Conservation (phyloP, 805 yeast species). For the Candida sithepensis region DNA sequence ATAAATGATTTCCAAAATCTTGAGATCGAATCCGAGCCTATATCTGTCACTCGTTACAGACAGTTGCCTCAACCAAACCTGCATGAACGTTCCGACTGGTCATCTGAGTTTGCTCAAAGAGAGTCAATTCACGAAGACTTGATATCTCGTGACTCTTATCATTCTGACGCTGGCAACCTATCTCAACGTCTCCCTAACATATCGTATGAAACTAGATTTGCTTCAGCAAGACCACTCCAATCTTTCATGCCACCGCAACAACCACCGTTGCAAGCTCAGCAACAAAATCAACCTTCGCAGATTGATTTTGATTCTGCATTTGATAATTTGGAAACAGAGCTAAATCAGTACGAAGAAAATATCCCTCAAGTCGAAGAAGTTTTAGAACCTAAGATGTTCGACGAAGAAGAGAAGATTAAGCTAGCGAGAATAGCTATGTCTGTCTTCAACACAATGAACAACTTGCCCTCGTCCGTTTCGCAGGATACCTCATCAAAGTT, state of each 20-base stretch:
- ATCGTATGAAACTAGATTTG: background rate
- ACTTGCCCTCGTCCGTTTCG: constrained; percentile 25
- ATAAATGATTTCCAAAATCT: constrained; percentile 20
- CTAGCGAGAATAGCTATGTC: constrained; percentile 39
- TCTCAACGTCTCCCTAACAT: background rate
- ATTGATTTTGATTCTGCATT: constrained; percentile 27
- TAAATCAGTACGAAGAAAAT: constrained; percentile 5
- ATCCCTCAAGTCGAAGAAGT: constrained; percentile 2
- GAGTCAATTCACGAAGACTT: constrained; percentile 6
- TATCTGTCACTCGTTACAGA: too few relatives aligned
- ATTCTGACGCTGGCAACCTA: background rate
- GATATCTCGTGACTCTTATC: constrained; percentile 10
- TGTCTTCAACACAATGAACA: constrained; percentile 37
- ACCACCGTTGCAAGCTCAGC: constrained; percentile 3
- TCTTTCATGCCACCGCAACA: background rate
- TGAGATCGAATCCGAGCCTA: constrained; percentile 7
- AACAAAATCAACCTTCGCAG: constrained; percentile 6
- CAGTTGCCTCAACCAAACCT: background rate
- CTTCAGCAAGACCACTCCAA: background rate
- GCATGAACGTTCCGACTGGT: constrained; percentile 6
- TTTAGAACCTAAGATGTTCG: constrained; percentile 6
- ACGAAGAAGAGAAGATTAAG: constrained; percentile 31
- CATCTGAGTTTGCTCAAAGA: constrained; percentile 10
- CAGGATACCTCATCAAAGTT: constrained; percentile 34
- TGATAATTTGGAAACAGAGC: constrained; percentile 26